Evolutionary conservation across 139 green algal genomes (phyloP), one percentile per base, ranked within the genome.

Genomic region (Ettlia oleoabundans): DNA sequence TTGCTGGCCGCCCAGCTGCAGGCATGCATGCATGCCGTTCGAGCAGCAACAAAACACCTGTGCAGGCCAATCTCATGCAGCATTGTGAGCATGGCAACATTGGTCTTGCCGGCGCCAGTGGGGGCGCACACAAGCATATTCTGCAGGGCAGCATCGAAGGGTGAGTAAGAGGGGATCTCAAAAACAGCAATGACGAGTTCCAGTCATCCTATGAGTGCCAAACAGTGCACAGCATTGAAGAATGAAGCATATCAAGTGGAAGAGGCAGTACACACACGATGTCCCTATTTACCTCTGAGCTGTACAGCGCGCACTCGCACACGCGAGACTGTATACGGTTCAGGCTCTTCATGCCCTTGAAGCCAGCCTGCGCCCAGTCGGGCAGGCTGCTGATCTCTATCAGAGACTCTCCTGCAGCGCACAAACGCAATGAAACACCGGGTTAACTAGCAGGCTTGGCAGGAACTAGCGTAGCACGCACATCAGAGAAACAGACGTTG

Each of bases 81-180:
- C 47, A 99, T 95, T 43, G 91, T 91, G 65, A 99, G 92, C 97
- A 99, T 96, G 41, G 97, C 96, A 7, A 99, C 95, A 83, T 99
- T 99, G 79, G 97, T 99, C 91, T 99, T 99, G 66, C 97, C 97
- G 9, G 97, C 96, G 40, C 97, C 97, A 40, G 96, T 97, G 37
- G 88, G 90, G 1, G 87, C 91, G 77, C 91, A 96, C 78, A 99
- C 86, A 63, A 99, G 93, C 89, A 99, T 95, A 88, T 99, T 99
- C 70, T 84, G 64, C 47, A 19, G 3, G 10, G 10, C 33, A 3
- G 51, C 1, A 40, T 24, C 32, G 1, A 52, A 4, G 13, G 30
- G 10, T 26, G 26, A 6, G 32, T 21, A 22, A 8, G 2, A 13
- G 1, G 8, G 43, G 24, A 53, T 18, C 18, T 10, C 1, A 37